Evolutionary conservation across 805 yeast genomes (phyloP).

Genomic region (Zygosaccharomyces bailii): DNA sequence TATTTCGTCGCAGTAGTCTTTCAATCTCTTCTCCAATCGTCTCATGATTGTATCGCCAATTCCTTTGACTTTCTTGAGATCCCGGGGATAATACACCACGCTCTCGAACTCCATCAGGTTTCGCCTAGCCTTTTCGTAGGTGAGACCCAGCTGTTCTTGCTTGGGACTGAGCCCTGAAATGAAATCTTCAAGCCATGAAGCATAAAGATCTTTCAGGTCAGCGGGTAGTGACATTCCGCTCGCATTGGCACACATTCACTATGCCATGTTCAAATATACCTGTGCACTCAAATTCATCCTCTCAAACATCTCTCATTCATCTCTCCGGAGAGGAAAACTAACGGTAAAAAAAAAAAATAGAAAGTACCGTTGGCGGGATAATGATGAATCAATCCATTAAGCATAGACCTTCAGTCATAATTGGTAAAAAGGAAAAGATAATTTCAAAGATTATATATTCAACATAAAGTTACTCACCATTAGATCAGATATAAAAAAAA

Average conservation of each 20-base stretch:
- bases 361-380: not conserved
- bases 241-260: not conserved
- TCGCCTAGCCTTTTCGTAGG: constrained; percentile 55
- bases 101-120: constrained; percentile 45
- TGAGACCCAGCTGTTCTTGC: constrained; percentile 50
- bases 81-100: constrained; percentile 51
- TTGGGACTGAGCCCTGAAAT: constrained; percentile 43
- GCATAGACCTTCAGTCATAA: too few relatives aligned
- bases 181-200: constrained; percentile 57
- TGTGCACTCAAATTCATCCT: not conserved
- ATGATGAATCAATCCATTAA: too few relatives aligned
- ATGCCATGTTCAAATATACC: not conserved
- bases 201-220: constrained; percentile 51
- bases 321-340: too few relatives aligned
- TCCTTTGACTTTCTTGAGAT: constrained; percentile 56
- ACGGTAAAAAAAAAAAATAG: too few relatives aligned
- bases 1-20: constrained; percentile 53
- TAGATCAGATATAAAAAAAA: not conserved
- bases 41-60: constrained; percentile 70
- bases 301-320: not conserved
- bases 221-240: constrained; percentile 40
- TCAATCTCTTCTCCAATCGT: constrained; percentile 45
- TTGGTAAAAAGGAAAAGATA: not conserved
- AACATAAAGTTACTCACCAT: not conserved
- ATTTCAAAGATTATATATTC: not conserved